Conservation (phyloP, 345 rosid genomes). For the Eucalyptus guilfoylei region DNA sequence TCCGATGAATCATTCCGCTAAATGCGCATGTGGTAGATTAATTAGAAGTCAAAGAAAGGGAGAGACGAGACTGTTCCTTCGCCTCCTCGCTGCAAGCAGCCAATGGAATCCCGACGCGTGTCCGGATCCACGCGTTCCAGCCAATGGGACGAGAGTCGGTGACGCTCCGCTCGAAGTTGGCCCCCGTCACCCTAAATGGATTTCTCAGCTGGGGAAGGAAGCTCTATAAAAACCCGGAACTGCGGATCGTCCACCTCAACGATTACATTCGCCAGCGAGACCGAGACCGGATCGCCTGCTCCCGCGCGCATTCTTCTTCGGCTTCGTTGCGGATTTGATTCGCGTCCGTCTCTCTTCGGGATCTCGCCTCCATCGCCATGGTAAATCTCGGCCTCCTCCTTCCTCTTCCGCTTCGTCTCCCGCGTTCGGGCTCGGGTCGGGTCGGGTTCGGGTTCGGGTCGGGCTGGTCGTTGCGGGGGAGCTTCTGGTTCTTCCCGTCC, state of each 20-base stretch:
- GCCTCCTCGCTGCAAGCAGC: fast-evolving
- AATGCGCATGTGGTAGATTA: neutral
- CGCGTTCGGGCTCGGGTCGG: neutral
- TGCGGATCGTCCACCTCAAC: neutral
- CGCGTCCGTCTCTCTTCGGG: neutral
- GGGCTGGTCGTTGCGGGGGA: neutral
- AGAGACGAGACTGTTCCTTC: neutral
- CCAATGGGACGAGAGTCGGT: neutral
- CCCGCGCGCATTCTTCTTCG: neutral
- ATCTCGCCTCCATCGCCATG: neutral
- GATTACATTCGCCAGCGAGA: neutral
- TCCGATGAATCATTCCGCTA: neutral
- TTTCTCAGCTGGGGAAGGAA: neutral
- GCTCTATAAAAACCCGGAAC: neutral
- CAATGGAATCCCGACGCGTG: neutral
- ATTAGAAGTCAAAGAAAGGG: neutral
- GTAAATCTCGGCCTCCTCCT: neutral
- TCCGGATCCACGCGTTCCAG: neutral
- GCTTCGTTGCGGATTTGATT: neutral
- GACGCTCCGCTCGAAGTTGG: neutral
- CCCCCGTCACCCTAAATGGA: neutral
- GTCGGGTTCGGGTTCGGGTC: neutral
- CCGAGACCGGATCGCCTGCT: neutral
- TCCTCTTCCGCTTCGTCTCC: neutral
- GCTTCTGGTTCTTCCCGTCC: neutral